Conservation (phyloP, 2,329 filamentous ascomycete species). For the Alternaria metachromatica region DNA sequence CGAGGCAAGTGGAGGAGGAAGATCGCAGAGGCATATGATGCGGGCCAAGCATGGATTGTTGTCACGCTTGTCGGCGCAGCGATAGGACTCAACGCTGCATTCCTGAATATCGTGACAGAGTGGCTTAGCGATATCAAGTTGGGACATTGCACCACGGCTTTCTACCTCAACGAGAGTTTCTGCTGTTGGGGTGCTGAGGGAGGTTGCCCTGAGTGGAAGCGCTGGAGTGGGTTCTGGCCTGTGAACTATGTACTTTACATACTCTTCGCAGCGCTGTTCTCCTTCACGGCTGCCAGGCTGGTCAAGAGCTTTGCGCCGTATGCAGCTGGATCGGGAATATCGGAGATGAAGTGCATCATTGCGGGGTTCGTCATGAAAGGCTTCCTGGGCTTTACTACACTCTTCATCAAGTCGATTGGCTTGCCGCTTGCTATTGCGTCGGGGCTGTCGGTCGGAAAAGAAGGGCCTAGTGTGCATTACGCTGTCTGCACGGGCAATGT, state of each 20-base stretch:
- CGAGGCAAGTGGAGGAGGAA: conserved; percentile 72
- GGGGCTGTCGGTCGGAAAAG: conserved; percentile 92
- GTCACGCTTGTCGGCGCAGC: conserved; percentile 91
- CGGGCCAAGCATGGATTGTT: conserved; percentile 97
- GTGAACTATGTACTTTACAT: conserved; percentile 91
- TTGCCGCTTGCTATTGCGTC: conserved; percentile 92
- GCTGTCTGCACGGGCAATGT: conserved; percentile 97
- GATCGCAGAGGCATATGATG: conserved; percentile 87
- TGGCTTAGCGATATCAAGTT: conserved; percentile 96
- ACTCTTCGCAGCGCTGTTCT: conserved; percentile 81
- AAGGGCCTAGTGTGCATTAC: conserved; percentile 98
- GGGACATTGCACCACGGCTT: conserved; percentile 93
- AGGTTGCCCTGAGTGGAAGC: conserved; percentile 87
- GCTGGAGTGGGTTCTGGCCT: conserved; percentile 79
- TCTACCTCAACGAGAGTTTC: conserved; percentile 96
- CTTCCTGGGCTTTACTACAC: conserved; percentile 88
- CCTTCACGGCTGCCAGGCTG: conserved; percentile 79
- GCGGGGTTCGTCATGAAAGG: conserved; percentile 99
- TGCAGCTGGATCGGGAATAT: conserved; percentile 94
- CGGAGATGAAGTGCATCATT: conserved; percentile 99
- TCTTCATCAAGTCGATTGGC: conserved; percentile 92
- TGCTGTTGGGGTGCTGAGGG: conserved; percentile 97
- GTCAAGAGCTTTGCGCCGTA: conserved; percentile 95
- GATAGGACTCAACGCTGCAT: conserved; percentile 90
- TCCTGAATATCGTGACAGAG: conserved; percentile 94